phyloP scores from a whole-genome alignment of 768 basidiomycete species.

The Pilatotrama ljubarskyi region DNA sequence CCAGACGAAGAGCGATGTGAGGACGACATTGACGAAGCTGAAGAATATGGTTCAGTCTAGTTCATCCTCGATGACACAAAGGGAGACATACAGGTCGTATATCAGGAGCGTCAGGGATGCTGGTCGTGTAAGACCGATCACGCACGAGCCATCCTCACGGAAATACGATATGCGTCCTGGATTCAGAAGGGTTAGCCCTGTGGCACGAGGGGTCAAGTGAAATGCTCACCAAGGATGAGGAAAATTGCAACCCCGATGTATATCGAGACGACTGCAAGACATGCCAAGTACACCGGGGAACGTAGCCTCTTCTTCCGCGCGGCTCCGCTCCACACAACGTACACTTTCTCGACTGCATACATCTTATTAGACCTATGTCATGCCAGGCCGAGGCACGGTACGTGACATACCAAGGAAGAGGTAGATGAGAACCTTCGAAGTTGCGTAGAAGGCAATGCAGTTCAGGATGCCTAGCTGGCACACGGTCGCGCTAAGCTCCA shows the following conservation, averaged over 20 bases:
- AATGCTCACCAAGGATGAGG: slow-evolving; percentile 39
- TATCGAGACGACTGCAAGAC: slow-evolving; percentile 37
- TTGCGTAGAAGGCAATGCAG: slow-evolving; percentile 44
- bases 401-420: slow-evolving; percentile 39
- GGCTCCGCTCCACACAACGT: slow-evolving; percentile 46
- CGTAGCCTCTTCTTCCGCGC: slow-evolving; percentile 35
- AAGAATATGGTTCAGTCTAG: background rate
- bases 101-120: slow-evolving; percentile 46
- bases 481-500: slow-evolving; percentile 36
- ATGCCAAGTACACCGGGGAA: slow-evolving; percentile 44
- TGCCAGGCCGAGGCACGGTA: background rate
- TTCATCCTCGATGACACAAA: too few species aligned
- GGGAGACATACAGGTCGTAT: slow-evolving; percentile 52
- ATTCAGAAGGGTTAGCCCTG: too few species aligned
- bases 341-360: slow-evolving; percentile 44
- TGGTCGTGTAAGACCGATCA: slow-evolving; percentile 47
- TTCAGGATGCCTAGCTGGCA: slow-evolving; percentile 46
- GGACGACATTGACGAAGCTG: slow-evolving; percentile 37
- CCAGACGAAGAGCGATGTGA: slow-evolving; percentile 48
- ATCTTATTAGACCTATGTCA: background rate
- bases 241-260: slow-evolving; percentile 43
- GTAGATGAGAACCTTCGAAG: slow-evolving; percentile 49
- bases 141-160: slow-evolving; percentile 40
- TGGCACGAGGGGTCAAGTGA: too few species aligned
- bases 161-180: slow-evolving; percentile 41